These are phyloP conservation scores for Cochlearia excelsa DNA, from an alignment of 345 rosid genomes.

Conservation along the genomic window DNA sequence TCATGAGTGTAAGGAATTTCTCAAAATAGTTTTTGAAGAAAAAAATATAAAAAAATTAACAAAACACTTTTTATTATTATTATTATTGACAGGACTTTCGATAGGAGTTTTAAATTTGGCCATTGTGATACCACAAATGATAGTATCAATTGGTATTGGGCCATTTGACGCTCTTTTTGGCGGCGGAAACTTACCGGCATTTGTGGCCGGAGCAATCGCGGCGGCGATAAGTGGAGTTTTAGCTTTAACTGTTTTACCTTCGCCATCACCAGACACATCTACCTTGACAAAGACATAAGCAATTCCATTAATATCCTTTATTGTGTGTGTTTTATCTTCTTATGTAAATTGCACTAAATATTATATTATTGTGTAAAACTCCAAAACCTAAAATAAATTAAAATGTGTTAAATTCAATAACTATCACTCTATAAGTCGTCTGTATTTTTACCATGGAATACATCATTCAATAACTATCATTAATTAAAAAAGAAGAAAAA, in stretches of 20 bases:
- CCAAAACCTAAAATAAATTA: not conserved
- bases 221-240: slow-evolving; percentile 27
- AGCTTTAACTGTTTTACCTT: slow-evolving; percentile 32
- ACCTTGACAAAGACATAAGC: slow-evolving; percentile 14
- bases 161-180: slow-evolving; percentile 10
- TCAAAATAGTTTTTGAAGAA: not conserved
- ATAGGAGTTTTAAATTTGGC: slow-evolving; percentile 76
- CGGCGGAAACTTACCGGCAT: slow-evolving; percentile 27
- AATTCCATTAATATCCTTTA: slow-evolving; percentile 27
- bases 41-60: not conserved
- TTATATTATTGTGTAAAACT: slow-evolving; percentile 20
- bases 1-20: too few species aligned
- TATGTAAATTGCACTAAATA: slow-evolving; percentile 14
- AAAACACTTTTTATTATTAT: not conserved
- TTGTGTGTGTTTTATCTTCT: not conserved
- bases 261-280: slow-evolving; percentile 27
- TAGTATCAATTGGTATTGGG: slow-evolving; percentile 22
- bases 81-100: slow-evolving; percentile 57
- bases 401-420: slow-evolving; percentile 15
- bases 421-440: too few species aligned
- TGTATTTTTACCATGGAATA: too few species aligned
- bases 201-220: slow-evolving; percentile 21
- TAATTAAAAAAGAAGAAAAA: too few species aligned
- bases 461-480: too few species aligned
- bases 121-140: slow-evolving; percentile 68